phyloP scores from a whole-genome alignment of 768 basidiomycete genomes.

The Hydnomerulius pinastri region DNA sequence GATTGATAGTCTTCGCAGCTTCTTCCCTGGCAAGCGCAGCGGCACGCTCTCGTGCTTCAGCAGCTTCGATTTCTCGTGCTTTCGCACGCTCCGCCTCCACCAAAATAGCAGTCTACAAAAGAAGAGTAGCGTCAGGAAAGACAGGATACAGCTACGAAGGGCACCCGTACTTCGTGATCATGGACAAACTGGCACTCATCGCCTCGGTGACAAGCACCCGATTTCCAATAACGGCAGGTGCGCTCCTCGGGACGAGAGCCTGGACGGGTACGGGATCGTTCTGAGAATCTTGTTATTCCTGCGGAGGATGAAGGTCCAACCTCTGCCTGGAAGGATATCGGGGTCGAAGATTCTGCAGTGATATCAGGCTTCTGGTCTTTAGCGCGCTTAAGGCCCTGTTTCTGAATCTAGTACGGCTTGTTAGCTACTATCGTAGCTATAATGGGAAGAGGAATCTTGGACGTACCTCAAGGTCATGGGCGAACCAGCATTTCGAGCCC shows the following conservation, averaged over 20 bases:
- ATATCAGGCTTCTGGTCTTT: neutral
- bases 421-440: neutral
- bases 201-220: neutral
- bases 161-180: neutral
- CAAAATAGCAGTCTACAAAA: neutral
- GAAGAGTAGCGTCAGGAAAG: neutral
- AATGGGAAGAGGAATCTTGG: neutral
- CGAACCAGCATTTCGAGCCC: constrained; percentile 37
- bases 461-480: constrained; percentile 37
- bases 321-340: neutral
- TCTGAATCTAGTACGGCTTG: constrained; percentile 8
- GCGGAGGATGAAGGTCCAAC: neutral
- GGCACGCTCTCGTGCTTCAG: constrained; percentile 14
- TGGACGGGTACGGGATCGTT: neutral
- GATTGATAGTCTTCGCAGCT: constrained; percentile 43
- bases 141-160: neutral
- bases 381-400: neutral
- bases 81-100: neutral
- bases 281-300: neutral
- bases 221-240: neutral
- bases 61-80: constrained; percentile 15
- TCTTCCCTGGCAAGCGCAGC: constrained; percentile 32
- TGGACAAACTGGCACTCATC: neutral
- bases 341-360: neutral
- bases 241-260: neutral